Evolutionary conservation across 345 rosid genomes (phyloP), one percentile per base, ranked within the genome.

Genomic region (Lumnitzera littorea): DNA sequence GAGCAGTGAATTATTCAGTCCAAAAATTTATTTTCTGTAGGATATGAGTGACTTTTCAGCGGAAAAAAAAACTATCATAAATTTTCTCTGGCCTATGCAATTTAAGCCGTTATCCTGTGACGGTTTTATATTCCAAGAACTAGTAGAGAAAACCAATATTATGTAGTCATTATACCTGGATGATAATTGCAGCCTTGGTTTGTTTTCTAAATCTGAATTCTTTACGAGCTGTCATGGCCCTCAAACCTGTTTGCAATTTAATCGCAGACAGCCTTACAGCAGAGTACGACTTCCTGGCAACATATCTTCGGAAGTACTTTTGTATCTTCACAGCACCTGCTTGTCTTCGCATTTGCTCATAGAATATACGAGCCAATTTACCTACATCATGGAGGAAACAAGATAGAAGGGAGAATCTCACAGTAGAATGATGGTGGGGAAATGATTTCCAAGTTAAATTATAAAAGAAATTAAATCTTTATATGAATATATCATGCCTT

Each of bases 301-400:
- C 83, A 67, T 76, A 79, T 69, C 72, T 72, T 65, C 83, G 79
- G 85, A 84, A 94, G 72, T 82, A 84, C 84, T 82, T 94, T 69
- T 94, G 95, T 67, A 94, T 84, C 75, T 78, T 94, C 76, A 86
- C 64, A 24, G 96, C 95, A 60, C 95, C 89, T 70, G 97, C 97
- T 76, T 88, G 85, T 71, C 81, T 79, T 53, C 92, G 77, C 81
- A 94, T 65, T 71, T 84, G 73, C 80, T 86, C 96, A 76, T 73
- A 94, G 70, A 82, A 74, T 72, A 86, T 83, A 80, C 96, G 80
- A 46, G 97, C 96, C 80, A 80, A 70, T 74, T 81, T 78, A 50
- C 99, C 98, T 92, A 56, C 60, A 20, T 65, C 62, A 68, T 46
- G 57, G 51, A 67, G 27, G 50, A 48, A 61, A 62, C 23, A 49